Evolutionary conservation across 345 rosid species (phyloP).

Genomic region (Firmiana major): DNA sequence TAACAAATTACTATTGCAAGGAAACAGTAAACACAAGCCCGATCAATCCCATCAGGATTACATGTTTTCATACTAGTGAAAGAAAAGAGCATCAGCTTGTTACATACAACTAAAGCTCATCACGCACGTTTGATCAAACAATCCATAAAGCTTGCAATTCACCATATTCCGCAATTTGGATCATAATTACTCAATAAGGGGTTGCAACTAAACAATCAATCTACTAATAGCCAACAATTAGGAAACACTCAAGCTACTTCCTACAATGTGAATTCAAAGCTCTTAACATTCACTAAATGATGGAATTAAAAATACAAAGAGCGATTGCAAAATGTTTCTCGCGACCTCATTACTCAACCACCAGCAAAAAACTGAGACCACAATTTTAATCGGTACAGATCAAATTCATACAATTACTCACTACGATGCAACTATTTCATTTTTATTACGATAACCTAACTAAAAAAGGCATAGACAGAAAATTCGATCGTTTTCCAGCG

Average conservation of each 20-base stretch:
- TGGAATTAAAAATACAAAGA: background rate
- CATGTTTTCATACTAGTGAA: background rate
- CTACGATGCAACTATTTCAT: background rate
- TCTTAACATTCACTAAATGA: background rate
- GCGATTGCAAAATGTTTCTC: background rate
- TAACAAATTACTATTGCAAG: background rate
- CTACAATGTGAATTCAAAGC: background rate
- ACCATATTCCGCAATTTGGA: background rate
- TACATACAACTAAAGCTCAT: background rate
- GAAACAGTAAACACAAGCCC: background rate
- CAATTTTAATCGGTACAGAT: background rate
- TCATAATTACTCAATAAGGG: background rate
- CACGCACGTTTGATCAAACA: background rate
- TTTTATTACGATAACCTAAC: background rate
- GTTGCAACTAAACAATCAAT: background rate
- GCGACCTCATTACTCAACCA: background rate
- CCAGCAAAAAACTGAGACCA: background rate
- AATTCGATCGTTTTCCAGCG: background rate
- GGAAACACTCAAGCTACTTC: background rate
- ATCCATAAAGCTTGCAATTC: constrained; percentile 2
- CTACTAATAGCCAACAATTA: background rate
- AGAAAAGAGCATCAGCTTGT: background rate
- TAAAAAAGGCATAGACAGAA: background rate
- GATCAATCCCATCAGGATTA: background rate
- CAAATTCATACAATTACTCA: background rate